Percentiles rank a stretch among this genome's conserved stretches.
phyloP scores from a whole-genome alignment of 495 filamentous ascomycete genomes.

The Sphaerosporella brunnea region DNA sequence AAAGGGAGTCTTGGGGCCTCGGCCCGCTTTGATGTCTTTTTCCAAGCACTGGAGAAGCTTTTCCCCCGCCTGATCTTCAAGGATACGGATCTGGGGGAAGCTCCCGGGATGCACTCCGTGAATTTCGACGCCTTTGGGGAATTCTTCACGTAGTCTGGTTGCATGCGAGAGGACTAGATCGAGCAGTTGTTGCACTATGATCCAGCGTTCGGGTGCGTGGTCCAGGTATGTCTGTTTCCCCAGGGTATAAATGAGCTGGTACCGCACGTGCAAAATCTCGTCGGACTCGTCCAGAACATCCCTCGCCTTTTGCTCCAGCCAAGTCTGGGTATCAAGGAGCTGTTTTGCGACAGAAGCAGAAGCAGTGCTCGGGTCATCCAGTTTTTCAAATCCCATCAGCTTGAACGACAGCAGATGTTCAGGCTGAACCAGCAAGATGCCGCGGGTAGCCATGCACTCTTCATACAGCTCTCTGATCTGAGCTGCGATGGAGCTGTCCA shows the following conservation, averaged over 20 bases:
- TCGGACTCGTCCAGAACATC: constrained; percentile 53
- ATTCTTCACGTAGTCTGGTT: constrained; percentile 10
- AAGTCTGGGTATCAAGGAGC: constrained; percentile 30
- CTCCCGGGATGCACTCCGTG: constrained; percentile 16
- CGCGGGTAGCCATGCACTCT: constrained; percentile 33
- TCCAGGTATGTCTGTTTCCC: constrained; percentile 40
- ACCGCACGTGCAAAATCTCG: constrained; percentile 42
- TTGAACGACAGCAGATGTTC: constrained; percentile 56
- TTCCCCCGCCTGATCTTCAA: constrained; percentile 26
- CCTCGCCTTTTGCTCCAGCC: constrained; percentile 30
- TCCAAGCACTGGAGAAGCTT: constrained; percentile 3
- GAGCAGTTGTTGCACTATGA: constrained; percentile 38
- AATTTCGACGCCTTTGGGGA: constrained; percentile 31
- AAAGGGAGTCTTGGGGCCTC: constrained; percentile 9
- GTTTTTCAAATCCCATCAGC: constrained; percentile 41
- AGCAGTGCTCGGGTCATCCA: background rate
- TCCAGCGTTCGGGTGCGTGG: constrained; percentile 42
- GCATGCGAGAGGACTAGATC: constrained; percentile 28
- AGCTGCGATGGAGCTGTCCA: constrained; percentile 18
- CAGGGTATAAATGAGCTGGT: constrained; percentile 53
- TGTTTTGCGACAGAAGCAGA: constrained; percentile 16
- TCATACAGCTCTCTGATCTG: constrained; percentile 29
- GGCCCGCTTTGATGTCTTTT: constrained; percentile 9
- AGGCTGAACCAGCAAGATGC: constrained; percentile 43
- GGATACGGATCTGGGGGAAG: constrained; percentile 33